Percentiles rank a stretch among this genome's conserved stretches.
phyloP scores from a whole-genome alignment of 805 yeast species.

The Sungouiella thailandica region DNA sequence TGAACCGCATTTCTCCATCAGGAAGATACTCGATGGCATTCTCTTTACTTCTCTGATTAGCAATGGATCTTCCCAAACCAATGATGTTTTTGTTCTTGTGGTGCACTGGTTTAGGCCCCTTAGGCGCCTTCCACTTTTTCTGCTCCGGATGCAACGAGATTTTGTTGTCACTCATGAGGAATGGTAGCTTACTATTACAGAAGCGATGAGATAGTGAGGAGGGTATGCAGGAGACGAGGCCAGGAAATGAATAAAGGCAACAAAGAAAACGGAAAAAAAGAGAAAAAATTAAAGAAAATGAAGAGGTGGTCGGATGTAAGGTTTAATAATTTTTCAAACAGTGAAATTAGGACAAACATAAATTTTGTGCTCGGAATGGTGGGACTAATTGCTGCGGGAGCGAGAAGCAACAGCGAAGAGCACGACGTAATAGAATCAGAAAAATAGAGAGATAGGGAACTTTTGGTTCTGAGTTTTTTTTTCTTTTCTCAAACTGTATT shows the following conservation, averaged over 20 bases:
- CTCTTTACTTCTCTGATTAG: slow-evolving; percentile 65
- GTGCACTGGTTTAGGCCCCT: slow-evolving; percentile 87
- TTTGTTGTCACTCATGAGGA: slow-evolving; percentile 25
- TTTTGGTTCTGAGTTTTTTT: too few relatives aligned
- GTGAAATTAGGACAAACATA: too few relatives aligned
- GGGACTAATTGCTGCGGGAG: too few relatives aligned
- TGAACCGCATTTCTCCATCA: slow-evolving; percentile 85
- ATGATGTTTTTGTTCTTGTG: slow-evolving; percentile 78
- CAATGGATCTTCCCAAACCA: slow-evolving; percentile 82
- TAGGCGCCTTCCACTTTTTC: slow-evolving; percentile 82
- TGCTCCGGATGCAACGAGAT: slow-evolving; percentile 41
- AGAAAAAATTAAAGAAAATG: neutral
- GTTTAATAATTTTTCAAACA: too few relatives aligned
- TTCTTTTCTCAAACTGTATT: too few relatives aligned
- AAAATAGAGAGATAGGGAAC: too few relatives aligned
- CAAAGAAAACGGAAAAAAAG: neutral
- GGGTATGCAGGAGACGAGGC: neutral
- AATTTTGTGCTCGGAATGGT: too few relatives aligned
- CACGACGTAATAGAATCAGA: too few relatives aligned
- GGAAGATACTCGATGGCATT: slow-evolving; percentile 69
- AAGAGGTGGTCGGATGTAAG: too few relatives aligned
- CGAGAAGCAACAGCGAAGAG: too few relatives aligned
- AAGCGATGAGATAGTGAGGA: slow-evolving; percentile 1
- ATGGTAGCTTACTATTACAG: neutral
- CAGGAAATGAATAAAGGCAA: too few relatives aligned